A percentile compares a stretch with the other conserved stretches of the same genome.
Conservation (phyloP, 192 early-diverging fungal species). For the Anaeromyces robustus region DNA sequence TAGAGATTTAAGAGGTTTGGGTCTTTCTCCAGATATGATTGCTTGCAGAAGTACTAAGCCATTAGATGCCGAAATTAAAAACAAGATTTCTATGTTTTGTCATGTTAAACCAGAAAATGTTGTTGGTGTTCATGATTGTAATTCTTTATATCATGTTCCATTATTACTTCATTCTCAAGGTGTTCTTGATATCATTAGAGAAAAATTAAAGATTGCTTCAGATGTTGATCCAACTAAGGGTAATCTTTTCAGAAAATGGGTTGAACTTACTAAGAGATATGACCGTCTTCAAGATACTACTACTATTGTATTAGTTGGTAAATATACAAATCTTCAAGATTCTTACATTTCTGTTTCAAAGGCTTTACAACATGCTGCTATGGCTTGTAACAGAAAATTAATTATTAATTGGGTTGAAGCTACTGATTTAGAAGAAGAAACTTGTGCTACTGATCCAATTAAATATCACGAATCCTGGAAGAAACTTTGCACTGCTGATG, state of each 20-base stretch:
- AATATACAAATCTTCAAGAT: slow-evolving; percentile 6
- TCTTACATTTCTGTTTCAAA: slow-evolving; percentile 84
- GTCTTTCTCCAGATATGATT: slow-evolving; percentile 88
- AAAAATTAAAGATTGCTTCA: slow-evolving; percentile 60
- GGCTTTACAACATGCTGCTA: slow-evolving; percentile 82
- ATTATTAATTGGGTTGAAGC: slow-evolving; percentile 83
- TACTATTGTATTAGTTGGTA: slow-evolving; percentile 54
- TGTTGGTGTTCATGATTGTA: slow-evolving; percentile 89
- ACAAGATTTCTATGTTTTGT: slow-evolving; percentile 98
- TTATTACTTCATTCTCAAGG: slow-evolving; percentile 77
- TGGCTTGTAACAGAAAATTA: slow-evolving; percentile 73
- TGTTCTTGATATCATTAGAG: slow-evolving; percentile 60
- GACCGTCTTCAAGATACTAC: slow-evolving; percentile 65
- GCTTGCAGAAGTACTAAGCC: slow-evolving; percentile 82
- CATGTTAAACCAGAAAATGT: slow-evolving; percentile 88
- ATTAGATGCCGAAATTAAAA: slow-evolving; percentile 64
- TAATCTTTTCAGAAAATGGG: slow-evolving; percentile 72
- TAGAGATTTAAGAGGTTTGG: slow-evolving; percentile 83
- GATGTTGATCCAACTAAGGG: slow-evolving; percentile 37
- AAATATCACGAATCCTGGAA: slow-evolving; percentile 96
- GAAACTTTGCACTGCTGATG: slow-evolving; percentile 66
- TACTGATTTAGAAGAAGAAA: slow-evolving; percentile 64
- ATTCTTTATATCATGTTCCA: slow-evolving; percentile 93
- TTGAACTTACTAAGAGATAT: slow-evolving; percentile 56
- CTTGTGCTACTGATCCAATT: slow-evolving; percentile 60